A percentile compares a stretch with the other conserved stretches of the same genome.
phyloP scores from a whole-genome alignment of 441 rosid genomes.

The Erysimum cheiri region DNA sequence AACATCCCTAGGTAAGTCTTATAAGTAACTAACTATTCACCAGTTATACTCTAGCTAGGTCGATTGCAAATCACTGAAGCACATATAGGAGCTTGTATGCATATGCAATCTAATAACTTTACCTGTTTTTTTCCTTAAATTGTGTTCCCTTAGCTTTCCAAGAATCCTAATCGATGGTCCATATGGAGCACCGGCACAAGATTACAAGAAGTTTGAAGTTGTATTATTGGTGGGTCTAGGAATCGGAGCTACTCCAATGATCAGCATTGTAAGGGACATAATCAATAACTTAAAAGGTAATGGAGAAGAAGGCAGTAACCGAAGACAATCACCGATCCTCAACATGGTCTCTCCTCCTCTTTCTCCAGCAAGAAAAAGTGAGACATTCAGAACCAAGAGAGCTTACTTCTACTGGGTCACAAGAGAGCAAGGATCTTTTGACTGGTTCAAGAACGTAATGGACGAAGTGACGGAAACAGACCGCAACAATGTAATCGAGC shows the following conservation, averaged over 20 bases:
- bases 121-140: background rate
- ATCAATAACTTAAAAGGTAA: conserved; percentile 63
- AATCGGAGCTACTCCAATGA: conserved; percentile 84
- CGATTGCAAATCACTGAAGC: background rate
- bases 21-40: conserved; percentile 6
- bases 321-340: conserved; percentile 26
- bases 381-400: conserved; percentile 63
- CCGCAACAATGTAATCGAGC: conserved; percentile 60
- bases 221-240: conserved; percentile 74
- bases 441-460: conserved; percentile 81
- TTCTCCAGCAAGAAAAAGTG: conserved; percentile 47
- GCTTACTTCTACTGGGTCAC: conserved; percentile 84
- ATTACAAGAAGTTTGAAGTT: conserved; percentile 71
- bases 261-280: conserved; percentile 77
- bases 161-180: conserved; percentile 74
- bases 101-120: background rate
- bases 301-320: conserved; percentile 36
- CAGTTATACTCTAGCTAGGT: background rate
- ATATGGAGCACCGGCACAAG: conserved; percentile 82
- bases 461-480: conserved; percentile 67
- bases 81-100: background rate
- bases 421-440: conserved; percentile 76
- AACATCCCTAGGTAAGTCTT: conserved; percentile 52
- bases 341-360: conserved; percentile 38
- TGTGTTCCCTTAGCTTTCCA: conserved; percentile 56